Evolutionary conservation across 176 grass and related monocot genomes (phyloP), one percentile per base, ranked within the genome.

Genomic region (Musa troglodytarum): DNA sequence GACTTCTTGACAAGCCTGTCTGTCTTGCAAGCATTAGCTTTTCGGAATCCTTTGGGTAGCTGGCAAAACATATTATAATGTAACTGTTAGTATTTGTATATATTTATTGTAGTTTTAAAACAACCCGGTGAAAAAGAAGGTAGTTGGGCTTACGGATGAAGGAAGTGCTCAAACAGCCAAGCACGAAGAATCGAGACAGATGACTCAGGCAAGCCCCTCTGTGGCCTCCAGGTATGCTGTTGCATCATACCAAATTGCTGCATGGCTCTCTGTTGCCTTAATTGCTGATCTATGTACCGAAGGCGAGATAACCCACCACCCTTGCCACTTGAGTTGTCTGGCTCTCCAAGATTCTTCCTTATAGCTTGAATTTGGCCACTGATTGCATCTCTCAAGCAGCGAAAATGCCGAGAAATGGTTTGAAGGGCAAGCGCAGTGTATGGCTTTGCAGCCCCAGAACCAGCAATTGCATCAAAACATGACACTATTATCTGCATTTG

Each of bases 41-140:
- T 84, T 98, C 95, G 54, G 90, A 93, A 89, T 98, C 95, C 82
- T 92, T 98, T 63, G 95, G 95, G 80, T 98, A 98, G 76, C 95
- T 98, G 76, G 50, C 66, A 85, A 81, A 82, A 26, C 49, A 80
- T 65, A 15, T 61, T 65, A 65, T 28, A n/a, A 79, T 22, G 76
- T 51, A 71, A 1, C 19, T 51, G 59, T 54, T 54, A 76, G 74
- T 83, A 51, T 81, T 68, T 68, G 81, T 51, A 86, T 63, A 83
- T 83, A 53, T 20, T 50, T 11, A 8, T 71, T 72, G 52, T 23
- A 58, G 22, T 70, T 63, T 34, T 26, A 10, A 49, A 59, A 17
- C 10, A 19, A 49, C 22, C 26, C 52, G 81, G 19, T 65, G 24
- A 16, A 71, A 58, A 74, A 50, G 53, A 79, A 76, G 21, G 59